A percentile compares a stretch with the other conserved stretches of the same genome.
Evolutionary conservation across 2,329 filamentous ascomycete genomes (phyloP).

Genomic region (Fusarium nodosum): DNA sequence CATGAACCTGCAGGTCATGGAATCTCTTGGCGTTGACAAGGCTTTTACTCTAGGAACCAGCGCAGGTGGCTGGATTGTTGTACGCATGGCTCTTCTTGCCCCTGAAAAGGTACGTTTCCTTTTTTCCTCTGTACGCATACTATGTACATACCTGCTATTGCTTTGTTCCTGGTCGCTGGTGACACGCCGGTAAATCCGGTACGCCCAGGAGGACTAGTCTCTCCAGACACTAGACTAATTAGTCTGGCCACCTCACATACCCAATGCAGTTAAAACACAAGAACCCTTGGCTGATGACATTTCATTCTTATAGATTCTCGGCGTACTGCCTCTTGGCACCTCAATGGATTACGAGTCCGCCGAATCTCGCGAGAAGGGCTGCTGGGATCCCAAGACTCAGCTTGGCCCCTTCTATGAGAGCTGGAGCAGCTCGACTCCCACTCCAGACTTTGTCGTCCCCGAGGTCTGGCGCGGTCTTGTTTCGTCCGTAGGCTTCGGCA

Average conservation of each 20-base stretch:
- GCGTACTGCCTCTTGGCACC: conserved; percentile 63
- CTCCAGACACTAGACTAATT: neutral
- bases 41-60: conserved; percentile 66
- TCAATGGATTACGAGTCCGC: conserved; percentile 68
- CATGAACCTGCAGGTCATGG: conserved; percentile 69
- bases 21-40: conserved; percentile 62
- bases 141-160: no score
- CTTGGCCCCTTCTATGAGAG: conserved; percentile 59
- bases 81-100: conserved; percentile 65
- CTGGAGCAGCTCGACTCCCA: conserved; percentile 57
- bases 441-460: conserved; percentile 63
- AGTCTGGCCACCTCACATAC: conserved; percentile 5
- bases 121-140: neutral
- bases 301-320: conserved; percentile 57
- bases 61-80: conserved; percentile 66
- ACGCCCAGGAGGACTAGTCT: neutral
- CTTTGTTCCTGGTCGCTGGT: conserved; percentile 2
- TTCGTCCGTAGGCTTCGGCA: conserved; percentile 61
- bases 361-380: conserved; percentile 60
- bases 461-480: conserved; percentile 63
- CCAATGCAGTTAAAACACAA: conserved; percentile 1
- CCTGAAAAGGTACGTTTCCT: conserved; percentile 59
- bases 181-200: neutral
- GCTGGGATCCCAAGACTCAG: conserved; percentile 63
- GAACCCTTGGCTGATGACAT: conserved; percentile 22